These are phyloP conservation scores for Chlorella variabilis DNA, from an alignment of 163 green algal species.

Conservation along the genomic window DNA sequence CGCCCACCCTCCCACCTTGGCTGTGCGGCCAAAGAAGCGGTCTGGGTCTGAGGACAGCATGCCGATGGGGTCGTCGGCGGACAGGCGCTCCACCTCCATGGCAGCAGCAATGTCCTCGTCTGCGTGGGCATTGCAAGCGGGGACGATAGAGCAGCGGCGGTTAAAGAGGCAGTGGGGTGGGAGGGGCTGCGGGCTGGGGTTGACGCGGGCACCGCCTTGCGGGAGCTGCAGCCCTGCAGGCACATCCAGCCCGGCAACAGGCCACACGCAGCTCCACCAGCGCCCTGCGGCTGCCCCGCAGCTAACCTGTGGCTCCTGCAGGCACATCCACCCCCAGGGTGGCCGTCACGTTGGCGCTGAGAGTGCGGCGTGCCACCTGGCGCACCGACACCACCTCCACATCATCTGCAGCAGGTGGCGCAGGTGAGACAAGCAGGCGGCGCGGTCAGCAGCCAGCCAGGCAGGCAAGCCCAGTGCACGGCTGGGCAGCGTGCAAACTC, in stretches of 20 bases:
- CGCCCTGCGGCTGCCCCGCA: too few species aligned
- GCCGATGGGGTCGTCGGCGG: constrained; percentile 58
- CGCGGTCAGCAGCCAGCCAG: neutral
- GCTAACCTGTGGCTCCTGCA: constrained; percentile 33
- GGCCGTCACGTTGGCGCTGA: constrained; percentile 60
- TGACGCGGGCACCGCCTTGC: too few species aligned
- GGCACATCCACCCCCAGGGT: constrained; percentile 59
- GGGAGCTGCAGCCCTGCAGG: too few species aligned
- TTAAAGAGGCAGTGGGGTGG: too few species aligned
- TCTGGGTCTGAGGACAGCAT: constrained; percentile 62
- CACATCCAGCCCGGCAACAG: too few species aligned
- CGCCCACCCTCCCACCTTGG: constrained; percentile 40
- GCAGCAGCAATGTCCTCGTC: constrained; percentile 54
- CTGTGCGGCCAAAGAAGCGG: constrained; percentile 67
- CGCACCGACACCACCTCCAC: constrained; percentile 25
- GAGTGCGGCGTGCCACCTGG: constrained; percentile 42
- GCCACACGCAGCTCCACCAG: too few species aligned
- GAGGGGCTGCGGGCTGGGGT: too few species aligned
- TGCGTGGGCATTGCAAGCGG: neutral
- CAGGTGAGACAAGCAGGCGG: neutral
- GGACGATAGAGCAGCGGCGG: neutral
- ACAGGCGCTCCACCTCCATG: constrained; percentile 59
- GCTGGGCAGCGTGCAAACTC: neutral
- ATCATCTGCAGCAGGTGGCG: constrained; percentile 5
- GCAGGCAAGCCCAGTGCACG: too few species aligned